Percentiles rank a stretch among this genome's conserved stretches.
These are phyloP conservation scores for Aspergillus pseudoglaucus DNA, from an alignment of 2,329 filamentous ascomycete genomes.

Conservation along the genomic window DNA sequence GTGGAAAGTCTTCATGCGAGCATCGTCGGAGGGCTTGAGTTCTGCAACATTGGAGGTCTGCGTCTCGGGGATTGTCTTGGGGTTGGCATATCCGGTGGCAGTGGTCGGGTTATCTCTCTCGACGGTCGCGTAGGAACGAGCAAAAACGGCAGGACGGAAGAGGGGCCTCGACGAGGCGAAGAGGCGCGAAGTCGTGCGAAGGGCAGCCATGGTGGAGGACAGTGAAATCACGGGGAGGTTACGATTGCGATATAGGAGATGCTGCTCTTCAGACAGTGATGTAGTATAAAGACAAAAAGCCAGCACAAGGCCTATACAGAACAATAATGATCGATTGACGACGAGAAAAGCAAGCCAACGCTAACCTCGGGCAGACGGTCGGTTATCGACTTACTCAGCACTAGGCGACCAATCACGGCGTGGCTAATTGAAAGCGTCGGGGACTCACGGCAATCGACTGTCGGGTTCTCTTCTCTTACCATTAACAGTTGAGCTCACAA, in stretches of 20 bases:
- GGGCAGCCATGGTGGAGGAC: slow-evolving; percentile 40
- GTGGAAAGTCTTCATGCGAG: slow-evolving; percentile 86
- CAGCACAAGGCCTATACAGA: background rate
- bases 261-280: background rate
- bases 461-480: background rate
- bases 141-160: slow-evolving; percentile 34
- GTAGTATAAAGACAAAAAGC: background rate
- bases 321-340: slow-evolving; percentile 1
- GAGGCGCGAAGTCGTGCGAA: slow-evolving; percentile 43
- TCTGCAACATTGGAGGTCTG: slow-evolving; percentile 58
- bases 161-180: slow-evolving; percentile 37
- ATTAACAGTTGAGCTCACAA: too few relatives aligned
- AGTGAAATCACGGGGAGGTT: slow-evolving; percentile 1
- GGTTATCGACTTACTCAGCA: slow-evolving; percentile 27
- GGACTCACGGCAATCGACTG: slow-evolving; percentile 26
- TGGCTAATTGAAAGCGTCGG: slow-evolving; percentile 34
- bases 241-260: too few relatives aligned
- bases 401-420: slow-evolving; percentile 20
- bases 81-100: slow-evolving; percentile 20
- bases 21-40: slow-evolving; percentile 50
- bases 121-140: slow-evolving; percentile 44
- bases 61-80: slow-evolving; percentile 38
- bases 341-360: slow-evolving; percentile 2
- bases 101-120: slow-evolving; percentile 28
- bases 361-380: slow-evolving; percentile 33